A percentile compares a stretch with the other conserved stretches of the same genome.
Evolutionary conservation across 257 asterid species (phyloP).

Genomic region (Euphrasia confusa): DNA sequence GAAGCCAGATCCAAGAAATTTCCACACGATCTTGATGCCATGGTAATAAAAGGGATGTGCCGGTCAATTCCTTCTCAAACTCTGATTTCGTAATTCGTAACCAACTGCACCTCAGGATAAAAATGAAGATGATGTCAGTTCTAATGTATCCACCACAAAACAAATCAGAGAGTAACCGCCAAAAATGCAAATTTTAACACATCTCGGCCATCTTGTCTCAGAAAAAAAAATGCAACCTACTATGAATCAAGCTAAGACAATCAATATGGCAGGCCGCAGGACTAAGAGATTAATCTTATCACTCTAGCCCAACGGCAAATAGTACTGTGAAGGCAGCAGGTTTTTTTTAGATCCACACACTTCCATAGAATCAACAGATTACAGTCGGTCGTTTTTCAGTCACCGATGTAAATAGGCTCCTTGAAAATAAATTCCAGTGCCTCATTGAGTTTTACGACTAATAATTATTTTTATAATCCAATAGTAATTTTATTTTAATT

Average conservation of each 20-base stretch:
- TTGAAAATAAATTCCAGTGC: no score
- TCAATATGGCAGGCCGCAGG: no score
- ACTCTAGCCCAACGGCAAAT: not conserved
- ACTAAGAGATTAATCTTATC: not conserved
- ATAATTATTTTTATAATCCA: no score
- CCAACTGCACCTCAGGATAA: slow-evolving; percentile 24
- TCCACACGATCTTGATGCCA: slow-evolving; percentile 65
- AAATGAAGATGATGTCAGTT: slow-evolving; percentile 8
- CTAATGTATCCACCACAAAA: slow-evolving; percentile 19
- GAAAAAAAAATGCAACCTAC: not conserved
- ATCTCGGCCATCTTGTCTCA: not conserved
- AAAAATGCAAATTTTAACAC: not conserved
- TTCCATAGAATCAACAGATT: no score
- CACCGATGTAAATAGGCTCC: no score
- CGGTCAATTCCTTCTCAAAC: slow-evolving; percentile 17
- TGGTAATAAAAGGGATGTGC: slow-evolving; percentile 25
- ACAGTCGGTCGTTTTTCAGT: no score
- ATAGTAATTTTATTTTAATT: no score
- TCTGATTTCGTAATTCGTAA: slow-evolving; percentile 4
- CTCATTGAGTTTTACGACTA: no score
- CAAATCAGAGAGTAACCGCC: not conserved
- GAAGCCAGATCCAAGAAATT: slow-evolving; percentile 65
- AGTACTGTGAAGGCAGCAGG: not conserved
- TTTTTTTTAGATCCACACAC: no score
- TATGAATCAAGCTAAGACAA: not conserved